These are phyloP conservation scores for Periconia sp. DNA, from an alignment of 2,329 filamentous ascomycete species.

Conservation along the genomic window DNA sequence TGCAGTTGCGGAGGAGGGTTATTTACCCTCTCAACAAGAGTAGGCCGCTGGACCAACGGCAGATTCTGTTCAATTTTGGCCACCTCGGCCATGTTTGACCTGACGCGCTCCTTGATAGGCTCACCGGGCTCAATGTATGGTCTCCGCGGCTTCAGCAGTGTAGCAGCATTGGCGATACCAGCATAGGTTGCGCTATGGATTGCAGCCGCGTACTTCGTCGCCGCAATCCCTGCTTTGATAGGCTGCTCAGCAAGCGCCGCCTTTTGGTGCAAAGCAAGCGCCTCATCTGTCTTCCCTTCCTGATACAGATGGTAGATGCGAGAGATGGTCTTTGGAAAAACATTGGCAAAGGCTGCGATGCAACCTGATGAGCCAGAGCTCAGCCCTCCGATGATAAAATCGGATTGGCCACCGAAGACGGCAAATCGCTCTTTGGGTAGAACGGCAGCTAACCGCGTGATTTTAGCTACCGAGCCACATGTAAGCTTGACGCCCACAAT, in stretches of 20 bases:
- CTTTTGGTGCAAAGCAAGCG: conserved; percentile 64
- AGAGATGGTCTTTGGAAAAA: conserved; percentile 60
- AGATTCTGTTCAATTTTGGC: conserved; percentile 23
- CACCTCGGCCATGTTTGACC: conserved; percentile 23
- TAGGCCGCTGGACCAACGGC: too few relatives aligned
- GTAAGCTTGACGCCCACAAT: conserved; percentile 73
- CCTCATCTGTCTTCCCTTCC: conserved; percentile 61
- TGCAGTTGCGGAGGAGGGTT: background rate
- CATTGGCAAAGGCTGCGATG: conserved; percentile 63
- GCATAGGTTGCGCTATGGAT: conserved; percentile 65
- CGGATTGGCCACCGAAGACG: conserved; percentile 72
- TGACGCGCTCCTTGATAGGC: conserved; percentile 17
- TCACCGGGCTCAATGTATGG: conserved; percentile 22
- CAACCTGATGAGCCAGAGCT: conserved; percentile 59
- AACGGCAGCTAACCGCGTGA: conserved; percentile 65
- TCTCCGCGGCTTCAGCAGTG: conserved; percentile 18
- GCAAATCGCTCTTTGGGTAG: conserved; percentile 64
- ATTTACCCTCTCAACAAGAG: conserved; percentile 4
- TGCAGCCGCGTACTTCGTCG: conserved; percentile 69
- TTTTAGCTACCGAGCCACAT: conserved; percentile 73
- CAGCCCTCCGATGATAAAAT: conserved; percentile 67
- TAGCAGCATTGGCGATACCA: conserved; percentile 43
- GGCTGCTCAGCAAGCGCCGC: conserved; percentile 69
- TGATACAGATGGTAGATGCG: conserved; percentile 65
- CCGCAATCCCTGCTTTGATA: conserved; percentile 68